These are phyloP conservation scores for Ogataea degrootiae DNA, from an alignment of 805 yeast genomes.

Conservation along the genomic window DNA sequence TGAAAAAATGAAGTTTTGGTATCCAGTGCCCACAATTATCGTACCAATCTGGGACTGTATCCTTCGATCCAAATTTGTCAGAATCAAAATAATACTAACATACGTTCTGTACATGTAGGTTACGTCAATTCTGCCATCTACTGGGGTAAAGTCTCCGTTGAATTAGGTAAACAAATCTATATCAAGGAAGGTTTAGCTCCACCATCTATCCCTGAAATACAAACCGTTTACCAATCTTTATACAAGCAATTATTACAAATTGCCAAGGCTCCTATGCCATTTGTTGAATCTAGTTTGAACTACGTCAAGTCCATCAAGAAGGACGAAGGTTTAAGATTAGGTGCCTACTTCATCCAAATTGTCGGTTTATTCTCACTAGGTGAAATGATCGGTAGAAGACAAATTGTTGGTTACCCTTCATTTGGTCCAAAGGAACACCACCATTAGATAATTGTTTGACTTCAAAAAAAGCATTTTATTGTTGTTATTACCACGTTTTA, in stretches of 20 bases:
- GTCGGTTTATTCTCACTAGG: slow-evolving; percentile 91
- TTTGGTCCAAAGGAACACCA: slow-evolving; percentile 44
- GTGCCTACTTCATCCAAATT: slow-evolving; percentile 76
- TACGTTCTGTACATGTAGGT: slow-evolving; percentile 18
- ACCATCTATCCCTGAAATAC: slow-evolving; percentile 73
- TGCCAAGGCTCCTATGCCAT: slow-evolving; percentile 57
- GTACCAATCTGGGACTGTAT: background rate
- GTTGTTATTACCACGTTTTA: background rate
- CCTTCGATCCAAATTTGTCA: too few relatives aligned
- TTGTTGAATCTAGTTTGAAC: slow-evolving; percentile 41
- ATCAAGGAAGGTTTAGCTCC: slow-evolving; percentile 91
- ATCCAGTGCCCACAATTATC: background rate
- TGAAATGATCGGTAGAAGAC: slow-evolving; percentile 95
- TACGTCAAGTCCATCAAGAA: slow-evolving; percentile 39
- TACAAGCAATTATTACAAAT: slow-evolving; percentile 41
- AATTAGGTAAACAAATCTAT: slow-evolving; percentile 70
- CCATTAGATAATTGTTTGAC: background rate
- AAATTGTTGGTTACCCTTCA: slow-evolving; percentile 80
- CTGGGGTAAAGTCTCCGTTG: slow-evolving; percentile 64
- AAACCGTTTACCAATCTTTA: slow-evolving; percentile 60
- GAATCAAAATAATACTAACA: background rate
- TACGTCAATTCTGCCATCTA: slow-evolving; percentile 57
- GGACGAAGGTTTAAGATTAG: slow-evolving; percentile 58
- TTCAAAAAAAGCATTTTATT: background rate
- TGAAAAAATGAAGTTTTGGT: background rate